Evolutionary conservation across 225 moss, liverwort and hornwort genomes (phyloP), one percentile per base, ranked within the genome.

Genomic region (Sphagnum tenellum): DNA sequence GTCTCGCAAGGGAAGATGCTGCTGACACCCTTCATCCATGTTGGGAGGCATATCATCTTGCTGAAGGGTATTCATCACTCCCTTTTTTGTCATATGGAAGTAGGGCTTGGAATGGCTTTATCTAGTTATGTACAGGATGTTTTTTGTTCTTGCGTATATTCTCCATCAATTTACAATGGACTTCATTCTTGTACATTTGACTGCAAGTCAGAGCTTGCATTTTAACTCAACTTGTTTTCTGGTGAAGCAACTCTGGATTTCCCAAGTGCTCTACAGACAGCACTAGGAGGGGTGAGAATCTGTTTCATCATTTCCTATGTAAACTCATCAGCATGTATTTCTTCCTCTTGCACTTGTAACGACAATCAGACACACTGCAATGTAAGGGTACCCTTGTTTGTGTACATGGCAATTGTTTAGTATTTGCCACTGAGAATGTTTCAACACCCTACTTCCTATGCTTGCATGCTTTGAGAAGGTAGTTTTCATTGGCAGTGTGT

Each of bases 151-250:
- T 29, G 29, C 29, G 1, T 29, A 29, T 29, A 29, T 29, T 29
- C 29, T 29, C 29, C 29, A 29, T 29, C 29, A 29, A 29, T 29
- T 29, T 29, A 29, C 29, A 29, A 29, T 29, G 29, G 29, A 29
- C 29, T 29, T 29, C 29, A 29, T 29, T 29, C 29, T 44, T 48
- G 49, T 5, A 7, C 72, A 53, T 48, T 48, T 70, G 53, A 49
- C 46, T 55, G 66, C 68, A 89, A 74, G 85, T 83, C 79, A 73
- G 76, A 79, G 49, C 78, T 84, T 14, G 65, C 72, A 51, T 93
- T 93, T 61, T 93, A 93, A 72, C 78, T 93, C 8, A 93, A 93
- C 69, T 86, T 88, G 67, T 93, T 93, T 71, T 89, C 93, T 52
- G 89, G 93, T 7, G 93, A 93, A 67, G 89, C 89, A 14, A 84